Base-by-base conservation (phyloP, 345 rosid species). In the Psidium guajava region DNA sequence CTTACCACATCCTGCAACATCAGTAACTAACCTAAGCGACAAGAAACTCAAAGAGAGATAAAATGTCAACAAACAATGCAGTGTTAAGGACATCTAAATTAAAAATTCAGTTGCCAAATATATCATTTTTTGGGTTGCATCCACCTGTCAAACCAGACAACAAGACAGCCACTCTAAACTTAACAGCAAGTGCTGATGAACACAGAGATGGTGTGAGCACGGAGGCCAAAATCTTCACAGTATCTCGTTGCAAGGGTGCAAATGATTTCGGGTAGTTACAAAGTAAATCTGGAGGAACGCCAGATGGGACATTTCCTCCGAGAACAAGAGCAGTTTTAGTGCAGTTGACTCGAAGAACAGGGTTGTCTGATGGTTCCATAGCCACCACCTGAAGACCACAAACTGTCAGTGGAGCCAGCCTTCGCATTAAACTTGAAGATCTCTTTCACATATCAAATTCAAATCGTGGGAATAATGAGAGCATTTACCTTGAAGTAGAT, bases 251-350 rank as follows among this genome's bases (percentile, higher is more conserved):
- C 84, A 93, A 88, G 25, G 99, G 98, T 50, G 86, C 86, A 69
- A 82, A 85, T 90, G 87, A 89, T 88, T 90, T 91, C 86, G 93
- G 83, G 59, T 87, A 87, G 84, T 89, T 87, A 85, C 94, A 85
- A 84, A 96, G 91, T 44, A 93, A 77, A 87, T 93, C 95, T 5
- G 98, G 98, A 54, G 98, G 99, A 85, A 96, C 84, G 85, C 94
- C 92, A 58, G 98, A 95, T 84, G 98, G 89, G 80, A 91, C 93
- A 85, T 90, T 92, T 86, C 98, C 96, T 74, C 98, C 99, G 83
- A 97, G 98, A 80, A 97, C 98, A 87, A 97, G 98, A 83, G 99
- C 98, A 49, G 98, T 97, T 91, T 89, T 93, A 85, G 93, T 90
- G 84, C 84, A 83, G 86, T 93, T 95, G 87, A 95, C 95, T 86